Conservation (phyloP, 2,329 filamentous ascomycete species). For the Paecilomyces fulvus region DNA sequence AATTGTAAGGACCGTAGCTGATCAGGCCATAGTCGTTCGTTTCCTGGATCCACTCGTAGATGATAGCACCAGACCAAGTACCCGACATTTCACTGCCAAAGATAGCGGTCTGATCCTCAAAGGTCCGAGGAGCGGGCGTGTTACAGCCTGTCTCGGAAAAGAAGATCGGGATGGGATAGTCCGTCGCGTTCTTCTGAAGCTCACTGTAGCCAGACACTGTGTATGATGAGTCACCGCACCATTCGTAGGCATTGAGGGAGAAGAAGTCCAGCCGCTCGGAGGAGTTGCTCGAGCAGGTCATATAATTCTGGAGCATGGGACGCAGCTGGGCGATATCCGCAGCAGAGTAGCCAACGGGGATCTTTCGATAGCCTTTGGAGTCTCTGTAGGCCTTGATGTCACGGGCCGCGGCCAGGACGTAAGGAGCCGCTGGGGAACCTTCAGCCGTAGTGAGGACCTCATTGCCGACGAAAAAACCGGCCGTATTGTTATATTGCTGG, state of each 20-base stretch:
- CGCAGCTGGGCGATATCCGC: constrained; percentile 68
- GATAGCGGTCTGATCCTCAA: constrained; percentile 63
- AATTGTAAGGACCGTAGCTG: constrained; percentile 58
- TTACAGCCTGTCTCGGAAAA: constrained; percentile 88
- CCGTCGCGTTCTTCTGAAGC: constrained; percentile 57
- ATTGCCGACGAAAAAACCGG: constrained; percentile 82
- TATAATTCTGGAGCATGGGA: constrained; percentile 61
- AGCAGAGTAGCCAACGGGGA: constrained; percentile 80
- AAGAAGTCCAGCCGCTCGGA: constrained; percentile 72
- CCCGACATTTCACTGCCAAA: constrained; percentile 64
- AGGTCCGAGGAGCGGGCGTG: constrained; percentile 34
- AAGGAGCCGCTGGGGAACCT: constrained; percentile 62
- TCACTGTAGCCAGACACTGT: constrained; percentile 58
- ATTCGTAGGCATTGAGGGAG: constrained; percentile 76
- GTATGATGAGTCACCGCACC: constrained; percentile 56
- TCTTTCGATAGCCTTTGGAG: constrained; percentile 65
- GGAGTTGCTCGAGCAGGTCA: constrained; percentile 65
- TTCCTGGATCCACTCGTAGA: constrained; percentile 89
- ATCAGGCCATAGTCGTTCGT: constrained; percentile 75
- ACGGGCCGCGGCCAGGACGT: constrained; percentile 70
- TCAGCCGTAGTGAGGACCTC: constrained; percentile 56
- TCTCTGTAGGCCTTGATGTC: constrained; percentile 78
- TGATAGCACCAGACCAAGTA: constrained; percentile 66
- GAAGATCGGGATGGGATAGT: constrained; percentile 77
- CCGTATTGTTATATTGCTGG: constrained; percentile 66